Conservation (phyloP, 371 early-diverging fungal species). For the Massospora cicadina region DNA sequence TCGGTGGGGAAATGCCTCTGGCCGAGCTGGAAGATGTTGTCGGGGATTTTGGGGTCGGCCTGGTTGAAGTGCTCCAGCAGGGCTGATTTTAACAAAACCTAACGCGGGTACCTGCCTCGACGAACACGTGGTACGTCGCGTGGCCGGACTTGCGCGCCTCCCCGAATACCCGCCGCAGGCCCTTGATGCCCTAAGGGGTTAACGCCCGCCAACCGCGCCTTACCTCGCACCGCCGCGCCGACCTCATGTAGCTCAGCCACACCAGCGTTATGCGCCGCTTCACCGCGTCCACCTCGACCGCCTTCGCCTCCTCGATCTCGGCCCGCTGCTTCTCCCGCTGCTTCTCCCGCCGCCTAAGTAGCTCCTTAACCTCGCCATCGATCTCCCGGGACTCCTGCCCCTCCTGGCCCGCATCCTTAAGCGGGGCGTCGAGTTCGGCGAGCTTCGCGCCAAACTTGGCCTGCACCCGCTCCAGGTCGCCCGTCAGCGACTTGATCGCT, state of each 20-base stretch:
- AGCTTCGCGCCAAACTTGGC: slow-evolving; percentile 26
- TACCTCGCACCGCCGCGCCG: slow-evolving; percentile 61
- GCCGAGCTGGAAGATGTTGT: slow-evolving; percentile 80
- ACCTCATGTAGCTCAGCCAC: slow-evolving; percentile 80
- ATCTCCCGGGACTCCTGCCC: slow-evolving; percentile 31
- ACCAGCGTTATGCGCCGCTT: slow-evolving; percentile 43
- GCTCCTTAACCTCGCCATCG: slow-evolving; percentile 66
- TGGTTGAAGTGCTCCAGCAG: slow-evolving; percentile 84
- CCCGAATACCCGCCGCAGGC: slow-evolving; percentile 59
- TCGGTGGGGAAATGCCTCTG: slow-evolving; percentile 57
- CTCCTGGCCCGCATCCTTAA: slow-evolving; percentile 13
- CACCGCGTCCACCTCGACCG: slow-evolving; percentile 37
- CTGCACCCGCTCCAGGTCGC: slow-evolving; percentile 28
- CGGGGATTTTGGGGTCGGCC: slow-evolving; percentile 66
- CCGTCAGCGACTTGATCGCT: slow-evolving; percentile 35
- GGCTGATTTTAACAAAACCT: slow-evolving; percentile 24
- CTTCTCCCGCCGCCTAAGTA: slow-evolving; percentile 38
- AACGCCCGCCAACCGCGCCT: not conserved
- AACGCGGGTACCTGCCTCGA: slow-evolving; percentile 37
- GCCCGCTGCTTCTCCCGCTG: slow-evolving; percentile 42
- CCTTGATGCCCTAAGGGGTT: slow-evolving; percentile 32
- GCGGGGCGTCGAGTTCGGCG: slow-evolving; percentile 11
- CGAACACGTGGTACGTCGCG: slow-evolving; percentile 70
- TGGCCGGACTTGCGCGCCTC: slow-evolving; percentile 56
- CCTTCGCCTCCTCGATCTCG: slow-evolving; percentile 35